phyloP scores from a whole-genome alignment of 495 filamentous ascomycete species.

The Glarea lozoyensis region DNA sequence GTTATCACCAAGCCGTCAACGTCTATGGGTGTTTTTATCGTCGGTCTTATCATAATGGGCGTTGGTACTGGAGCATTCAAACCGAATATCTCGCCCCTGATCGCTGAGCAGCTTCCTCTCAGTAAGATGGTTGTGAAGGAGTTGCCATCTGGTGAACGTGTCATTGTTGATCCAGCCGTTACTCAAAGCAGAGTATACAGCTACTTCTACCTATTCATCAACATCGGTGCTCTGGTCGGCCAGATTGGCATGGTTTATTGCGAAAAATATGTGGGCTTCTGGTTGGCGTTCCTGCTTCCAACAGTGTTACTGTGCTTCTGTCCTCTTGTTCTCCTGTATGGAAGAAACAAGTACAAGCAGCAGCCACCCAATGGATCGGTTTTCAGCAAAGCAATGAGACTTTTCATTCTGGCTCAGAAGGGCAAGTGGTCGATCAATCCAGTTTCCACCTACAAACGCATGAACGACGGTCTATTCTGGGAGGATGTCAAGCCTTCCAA shows the following conservation, averaged over 20 bases:
- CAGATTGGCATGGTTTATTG: constrained; percentile 47
- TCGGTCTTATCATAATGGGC: constrained; percentile 60
- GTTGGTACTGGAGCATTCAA: constrained; percentile 60
- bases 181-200: constrained; percentile 53
- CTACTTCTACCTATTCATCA: constrained; percentile 65
- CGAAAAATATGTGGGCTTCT: constrained; percentile 72
- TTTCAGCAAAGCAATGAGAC: constrained; percentile 45
- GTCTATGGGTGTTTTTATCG: constrained; percentile 47
- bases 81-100: constrained; percentile 52
- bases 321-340: constrained; percentile 53
- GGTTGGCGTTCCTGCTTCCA: constrained; percentile 56
- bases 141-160: constrained; percentile 45
- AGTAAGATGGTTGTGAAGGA: constrained; percentile 35
- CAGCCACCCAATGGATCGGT: constrained; percentile 55
- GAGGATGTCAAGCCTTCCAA: constrained; percentile 42
- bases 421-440: constrained; percentile 50
- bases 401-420: constrained; percentile 51
- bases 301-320: constrained; percentile 50
- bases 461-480: constrained; percentile 48
- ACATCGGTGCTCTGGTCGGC: constrained; percentile 42
- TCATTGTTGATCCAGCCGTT: constrained; percentile 60
- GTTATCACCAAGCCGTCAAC: constrained; percentile 45
- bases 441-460: constrained; percentile 40
- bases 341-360: constrained; percentile 49
- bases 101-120: constrained; percentile 45